Conservation (phyloP, 208 protist genomes). For the Naegleria gruberi region DNA sequence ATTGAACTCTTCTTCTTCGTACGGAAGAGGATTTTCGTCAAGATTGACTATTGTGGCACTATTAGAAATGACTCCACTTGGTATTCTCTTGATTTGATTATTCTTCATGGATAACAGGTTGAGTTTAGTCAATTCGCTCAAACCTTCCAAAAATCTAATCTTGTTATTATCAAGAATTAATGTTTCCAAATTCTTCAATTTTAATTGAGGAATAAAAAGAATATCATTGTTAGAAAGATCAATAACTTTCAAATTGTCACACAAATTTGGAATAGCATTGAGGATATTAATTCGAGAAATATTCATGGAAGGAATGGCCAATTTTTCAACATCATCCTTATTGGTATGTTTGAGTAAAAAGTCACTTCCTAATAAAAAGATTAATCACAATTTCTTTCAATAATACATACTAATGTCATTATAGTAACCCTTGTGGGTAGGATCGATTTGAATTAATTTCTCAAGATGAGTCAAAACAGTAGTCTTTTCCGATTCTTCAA, state of each 20-base stretch:
- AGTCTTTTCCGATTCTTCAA: background rate
- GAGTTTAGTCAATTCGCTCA: background rate
- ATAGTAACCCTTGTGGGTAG: constrained; percentile 14
- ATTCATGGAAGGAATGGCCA: background rate
- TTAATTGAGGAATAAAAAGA: background rate
- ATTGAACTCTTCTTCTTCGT: background rate
- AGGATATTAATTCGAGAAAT: background rate
- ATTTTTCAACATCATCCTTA: background rate
- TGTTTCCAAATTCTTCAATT: background rate
- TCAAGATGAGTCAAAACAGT: background rate
- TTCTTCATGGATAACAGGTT: background rate
- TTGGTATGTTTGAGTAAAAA: background rate
- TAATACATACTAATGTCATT: background rate
- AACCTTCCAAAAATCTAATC: background rate
- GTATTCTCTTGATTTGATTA: background rate
- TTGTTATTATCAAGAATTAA: background rate
- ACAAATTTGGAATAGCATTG: background rate
- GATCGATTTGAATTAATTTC: constrained; percentile 16
- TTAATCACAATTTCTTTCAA: background rate
- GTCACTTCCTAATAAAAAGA: background rate
- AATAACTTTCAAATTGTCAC: background rate
- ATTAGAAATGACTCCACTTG: background rate
- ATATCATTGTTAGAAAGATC: constrained; percentile 7
- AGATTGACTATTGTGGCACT: background rate
- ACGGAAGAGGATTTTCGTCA: background rate